These are phyloP conservation scores for Pichia sp. DNA, from an alignment of 1,139 yeast genomes.

Conservation along the genomic window DNA sequence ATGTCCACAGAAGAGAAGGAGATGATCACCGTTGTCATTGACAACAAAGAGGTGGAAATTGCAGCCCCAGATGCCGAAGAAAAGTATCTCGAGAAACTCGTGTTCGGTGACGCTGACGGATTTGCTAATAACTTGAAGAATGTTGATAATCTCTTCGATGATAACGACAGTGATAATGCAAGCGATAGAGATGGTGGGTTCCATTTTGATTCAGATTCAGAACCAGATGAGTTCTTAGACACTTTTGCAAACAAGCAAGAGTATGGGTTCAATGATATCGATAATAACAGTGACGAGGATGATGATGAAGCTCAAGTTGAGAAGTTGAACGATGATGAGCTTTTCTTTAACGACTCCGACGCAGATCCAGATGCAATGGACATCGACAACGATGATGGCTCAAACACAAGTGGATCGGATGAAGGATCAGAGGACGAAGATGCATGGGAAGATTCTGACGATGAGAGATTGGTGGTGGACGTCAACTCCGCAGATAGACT, in stretches of 20 bases:
- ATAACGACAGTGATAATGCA: slow-evolving; percentile 41
- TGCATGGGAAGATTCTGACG: slow-evolving; percentile 94
- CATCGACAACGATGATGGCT: slow-evolving; percentile 28
- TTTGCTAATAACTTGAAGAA: slow-evolving; percentile 62
- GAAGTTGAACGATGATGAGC: slow-evolving; percentile 48
- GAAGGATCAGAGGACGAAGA: slow-evolving; percentile 28
- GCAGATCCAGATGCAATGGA: slow-evolving; percentile 36
- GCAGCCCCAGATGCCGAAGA: slow-evolving; percentile 85
- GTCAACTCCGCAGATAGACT: slow-evolving; percentile 52
- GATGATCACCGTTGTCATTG: slow-evolving; percentile 7
- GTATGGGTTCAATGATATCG: slow-evolving; percentile 30
- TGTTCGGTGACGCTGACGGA: slow-evolving; percentile 83
- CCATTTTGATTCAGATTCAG: slow-evolving; percentile 24
- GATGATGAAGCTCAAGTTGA: slow-evolving; percentile 29
- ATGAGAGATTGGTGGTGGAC: slow-evolving; percentile 63
- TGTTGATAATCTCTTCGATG: slow-evolving; percentile 48
- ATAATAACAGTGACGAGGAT: slow-evolving; percentile 25
- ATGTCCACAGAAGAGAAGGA: too few relatives aligned
- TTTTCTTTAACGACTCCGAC: slow-evolving; percentile 56
- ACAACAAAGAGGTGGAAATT: slow-evolving; percentile 16
- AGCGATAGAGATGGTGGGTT: slow-evolving; percentile 20
- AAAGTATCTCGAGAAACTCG: slow-evolving; percentile 66
- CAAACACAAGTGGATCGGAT: slow-evolving; percentile 27
- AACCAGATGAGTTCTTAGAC: slow-evolving; percentile 24
- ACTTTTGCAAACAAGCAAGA: slow-evolving; percentile 15